These are phyloP conservation scores for Eimeria sp. DNA, from an alignment of 169 alveolate genomes.

Conservation along the genomic window DNA sequence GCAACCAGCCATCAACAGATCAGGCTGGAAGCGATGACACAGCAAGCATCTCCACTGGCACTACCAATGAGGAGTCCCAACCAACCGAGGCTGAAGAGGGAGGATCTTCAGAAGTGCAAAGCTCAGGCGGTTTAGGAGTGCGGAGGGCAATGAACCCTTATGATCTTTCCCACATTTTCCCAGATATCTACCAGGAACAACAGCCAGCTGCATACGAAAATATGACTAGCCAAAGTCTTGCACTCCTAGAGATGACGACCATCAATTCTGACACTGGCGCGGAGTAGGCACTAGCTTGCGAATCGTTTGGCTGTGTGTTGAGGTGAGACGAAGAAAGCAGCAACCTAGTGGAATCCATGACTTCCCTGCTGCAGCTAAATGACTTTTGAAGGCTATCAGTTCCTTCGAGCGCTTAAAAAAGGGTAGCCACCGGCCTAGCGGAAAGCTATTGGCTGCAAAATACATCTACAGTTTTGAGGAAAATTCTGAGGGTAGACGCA, in stretches of 20 bases:
- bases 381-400: constrained; percentile 2
- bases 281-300: constrained; percentile 6
- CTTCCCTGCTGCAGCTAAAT: constrained; percentile 4
- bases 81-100: background rate
- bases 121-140: constrained; percentile 11
- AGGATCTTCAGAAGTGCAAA: background rate
- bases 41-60: background rate
- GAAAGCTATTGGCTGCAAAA: background rate
- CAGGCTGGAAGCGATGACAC: background rate
- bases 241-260: constrained; percentile 39
- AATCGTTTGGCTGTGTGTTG: background rate
- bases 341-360: background rate
- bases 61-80: background rate
- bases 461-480: background rate
- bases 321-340: background rate
- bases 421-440: background rate
- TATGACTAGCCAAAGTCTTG: constrained; percentile 59
- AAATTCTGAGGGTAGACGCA: background rate
- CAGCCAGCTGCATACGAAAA: constrained; percentile 14
- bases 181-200: constrained; percentile 59
- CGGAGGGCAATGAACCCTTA: constrained; percentile 53
- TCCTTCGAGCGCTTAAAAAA: background rate
- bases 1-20: background rate
- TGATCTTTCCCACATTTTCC: constrained; percentile 61
- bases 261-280: background rate